phyloP scores from a whole-genome alignment of 805 yeast species.

The Metschnikowia proteae region DNA sequence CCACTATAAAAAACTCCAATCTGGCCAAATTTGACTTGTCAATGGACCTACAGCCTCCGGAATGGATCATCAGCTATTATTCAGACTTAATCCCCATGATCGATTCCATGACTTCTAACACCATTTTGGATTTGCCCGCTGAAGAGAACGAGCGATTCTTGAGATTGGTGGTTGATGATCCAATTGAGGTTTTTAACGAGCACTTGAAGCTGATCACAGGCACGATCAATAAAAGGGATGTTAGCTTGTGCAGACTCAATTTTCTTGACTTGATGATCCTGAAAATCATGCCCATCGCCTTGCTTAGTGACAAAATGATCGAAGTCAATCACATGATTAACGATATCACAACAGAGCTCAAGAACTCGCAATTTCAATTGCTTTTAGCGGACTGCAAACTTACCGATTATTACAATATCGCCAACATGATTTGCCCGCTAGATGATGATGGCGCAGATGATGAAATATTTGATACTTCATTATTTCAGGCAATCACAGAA shows the following conservation, averaged over 20 bases:
- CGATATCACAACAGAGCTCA: slow-evolving; percentile 36
- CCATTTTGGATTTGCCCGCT: slow-evolving; percentile 40
- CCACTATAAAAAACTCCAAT: slow-evolving; percentile 32
- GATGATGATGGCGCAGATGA: slow-evolving; percentile 58
- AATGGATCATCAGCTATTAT: slow-evolving; percentile 71
- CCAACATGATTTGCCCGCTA: slow-evolving; percentile 70
- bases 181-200: slow-evolving; percentile 36
- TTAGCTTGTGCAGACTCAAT: slow-evolving; percentile 50
- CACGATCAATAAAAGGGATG: slow-evolving; percentile 28
- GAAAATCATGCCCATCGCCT: slow-evolving; percentile 45
- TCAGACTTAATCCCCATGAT: slow-evolving; percentile 57
- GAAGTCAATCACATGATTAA: slow-evolving; percentile 33
- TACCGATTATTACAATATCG: slow-evolving; percentile 56
- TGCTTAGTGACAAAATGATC: slow-evolving; percentile 38
- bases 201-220: slow-evolving; percentile 30
- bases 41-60: slow-evolving; percentile 73
- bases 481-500: slow-evolving; percentile 63
- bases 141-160: slow-evolving; percentile 36
- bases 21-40: slow-evolving; percentile 40
- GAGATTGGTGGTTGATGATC: slow-evolving; percentile 43
- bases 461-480: slow-evolving; percentile 53
- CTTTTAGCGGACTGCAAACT: slow-evolving; percentile 53
- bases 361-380: slow-evolving; percentile 42
- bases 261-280: slow-evolving; percentile 56
- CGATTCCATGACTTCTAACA: slow-evolving; percentile 32